A percentile compares a stretch with the other conserved stretches of the same genome.
phyloP scores from a whole-genome alignment of 495 filamentous ascomycete genomes.

The Aspergillus sclerotiicarbonarius region DNA sequence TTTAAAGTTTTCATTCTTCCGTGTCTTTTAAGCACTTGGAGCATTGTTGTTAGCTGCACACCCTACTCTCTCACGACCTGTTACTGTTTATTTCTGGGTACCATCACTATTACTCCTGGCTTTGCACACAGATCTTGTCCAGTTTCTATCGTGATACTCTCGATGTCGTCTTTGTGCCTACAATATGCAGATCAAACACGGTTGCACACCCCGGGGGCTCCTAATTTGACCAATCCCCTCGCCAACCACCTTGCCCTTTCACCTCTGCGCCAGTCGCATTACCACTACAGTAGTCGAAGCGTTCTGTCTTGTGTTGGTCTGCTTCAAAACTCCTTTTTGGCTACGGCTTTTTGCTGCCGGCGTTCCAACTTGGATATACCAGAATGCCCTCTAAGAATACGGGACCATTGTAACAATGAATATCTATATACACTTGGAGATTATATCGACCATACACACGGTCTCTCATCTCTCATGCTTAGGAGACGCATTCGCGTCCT shows the following conservation, averaged over 20 bases:
- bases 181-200: conserved; percentile 14
- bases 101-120: not conserved
- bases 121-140: not conserved
- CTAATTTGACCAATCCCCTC: conserved; percentile 11
- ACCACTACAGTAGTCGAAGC: too few relatives aligned
- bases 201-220: conserved; percentile 7
- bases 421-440: too few relatives aligned
- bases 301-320: too few relatives aligned
- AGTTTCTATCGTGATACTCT: conserved; percentile 5
- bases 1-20: conserved; percentile 2
- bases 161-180: conserved; percentile 7
- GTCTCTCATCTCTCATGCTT: too few relatives aligned
- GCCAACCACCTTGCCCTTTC: too few relatives aligned
- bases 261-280: too few relatives aligned
- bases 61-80: not conserved
- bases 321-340: too few relatives aligned
- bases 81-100: not conserved
- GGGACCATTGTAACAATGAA: too few relatives aligned
- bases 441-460: too few relatives aligned
- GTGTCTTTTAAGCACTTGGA: conserved; percentile 3
- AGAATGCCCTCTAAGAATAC: too few relatives aligned
- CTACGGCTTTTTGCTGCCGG: too few relatives aligned
- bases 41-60: not conserved
- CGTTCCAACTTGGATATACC: too few relatives aligned
- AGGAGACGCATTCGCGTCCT: not conserved